phyloP scores from a whole-genome alignment of 192 early-diverging fungal genomes.

The Mortierella antarctica region DNA sequence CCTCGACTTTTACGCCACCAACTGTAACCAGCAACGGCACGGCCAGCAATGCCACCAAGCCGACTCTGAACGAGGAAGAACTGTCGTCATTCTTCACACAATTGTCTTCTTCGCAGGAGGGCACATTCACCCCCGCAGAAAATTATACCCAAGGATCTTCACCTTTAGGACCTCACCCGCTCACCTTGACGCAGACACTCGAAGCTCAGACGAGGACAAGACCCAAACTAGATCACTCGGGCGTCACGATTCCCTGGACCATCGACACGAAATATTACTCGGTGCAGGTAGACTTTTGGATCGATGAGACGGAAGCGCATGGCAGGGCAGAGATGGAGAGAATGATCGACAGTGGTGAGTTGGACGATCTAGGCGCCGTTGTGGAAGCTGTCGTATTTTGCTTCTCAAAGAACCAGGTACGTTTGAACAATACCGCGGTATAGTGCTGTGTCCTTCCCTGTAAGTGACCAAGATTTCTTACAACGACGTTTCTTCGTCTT shows the following conservation, averaged over 20 bases:
- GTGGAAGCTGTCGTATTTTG: conserved; percentile 73
- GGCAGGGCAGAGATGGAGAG: conserved; percentile 44
- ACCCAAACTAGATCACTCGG: conserved; percentile 38
- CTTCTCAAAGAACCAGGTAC: conserved; percentile 67
- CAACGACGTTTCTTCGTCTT: neutral
- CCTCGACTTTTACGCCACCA: conserved; percentile 35
- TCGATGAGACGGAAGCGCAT: conserved; percentile 61
- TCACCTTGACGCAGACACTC: neutral
- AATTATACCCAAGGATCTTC: no score
- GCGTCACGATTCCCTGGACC: conserved; percentile 61
- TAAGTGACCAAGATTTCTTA: neutral
- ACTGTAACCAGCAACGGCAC: neutral
- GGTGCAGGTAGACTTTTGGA: conserved; percentile 71
- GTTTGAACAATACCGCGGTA: neutral
- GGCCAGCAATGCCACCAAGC: neutral
- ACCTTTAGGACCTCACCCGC: no score
- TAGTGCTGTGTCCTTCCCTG: neutral
- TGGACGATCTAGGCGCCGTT: conserved; percentile 57
- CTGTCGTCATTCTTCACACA: neutral
- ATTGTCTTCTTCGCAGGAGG: neutral
- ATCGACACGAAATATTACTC: conserved; percentile 78
- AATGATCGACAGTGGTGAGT: conserved; percentile 47
- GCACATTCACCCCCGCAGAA: no score
- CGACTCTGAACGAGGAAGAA: neutral
- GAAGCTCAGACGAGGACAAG: conserved; percentile 1